These are phyloP conservation scores for Phellinidium pouzarii DNA, from an alignment of 1,284 basidiomycete genomes.

Conservation along the genomic window DNA sequence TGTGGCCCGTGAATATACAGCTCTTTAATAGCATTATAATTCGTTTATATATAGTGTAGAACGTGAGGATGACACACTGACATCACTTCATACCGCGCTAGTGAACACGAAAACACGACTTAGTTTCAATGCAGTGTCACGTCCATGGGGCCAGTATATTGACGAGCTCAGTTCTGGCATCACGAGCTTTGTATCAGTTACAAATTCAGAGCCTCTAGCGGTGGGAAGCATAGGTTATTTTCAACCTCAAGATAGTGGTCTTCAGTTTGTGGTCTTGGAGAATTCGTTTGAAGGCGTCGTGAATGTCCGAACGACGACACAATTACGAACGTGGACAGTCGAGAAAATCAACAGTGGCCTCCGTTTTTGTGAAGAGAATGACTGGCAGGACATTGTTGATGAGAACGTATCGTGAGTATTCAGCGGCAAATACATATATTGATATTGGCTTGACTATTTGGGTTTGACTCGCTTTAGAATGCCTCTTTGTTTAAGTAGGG, in stretches of 20 bases:
- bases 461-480: neutral
- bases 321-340: neutral
- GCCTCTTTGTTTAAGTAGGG: neutral
- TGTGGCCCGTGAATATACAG: neutral
- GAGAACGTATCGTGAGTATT: slow-evolving; percentile 6
- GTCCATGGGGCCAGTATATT: slow-evolving; percentile 3
- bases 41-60: neutral
- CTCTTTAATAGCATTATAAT: neutral
- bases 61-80: neutral
- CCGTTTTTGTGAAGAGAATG: neutral
- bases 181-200: slow-evolving; percentile 4
- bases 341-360: neutral
- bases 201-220: slow-evolving; percentile 2
- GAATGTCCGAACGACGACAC: slow-evolving; percentile 3
- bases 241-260: neutral
- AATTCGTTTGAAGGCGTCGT: neutral
- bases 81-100: neutral
- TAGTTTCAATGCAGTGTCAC: neutral
- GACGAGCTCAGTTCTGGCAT: slow-evolving; percentile 8
- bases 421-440: neutral
- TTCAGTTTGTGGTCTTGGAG: neutral
- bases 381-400: neutral
- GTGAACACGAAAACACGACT: neutral
- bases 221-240: slow-evolving; percentile 1
- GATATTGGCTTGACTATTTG: neutral